Evolutionary conservation across 768 basidiomycete species (phyloP).

Genomic region (Pulveroboletus sp.): DNA sequence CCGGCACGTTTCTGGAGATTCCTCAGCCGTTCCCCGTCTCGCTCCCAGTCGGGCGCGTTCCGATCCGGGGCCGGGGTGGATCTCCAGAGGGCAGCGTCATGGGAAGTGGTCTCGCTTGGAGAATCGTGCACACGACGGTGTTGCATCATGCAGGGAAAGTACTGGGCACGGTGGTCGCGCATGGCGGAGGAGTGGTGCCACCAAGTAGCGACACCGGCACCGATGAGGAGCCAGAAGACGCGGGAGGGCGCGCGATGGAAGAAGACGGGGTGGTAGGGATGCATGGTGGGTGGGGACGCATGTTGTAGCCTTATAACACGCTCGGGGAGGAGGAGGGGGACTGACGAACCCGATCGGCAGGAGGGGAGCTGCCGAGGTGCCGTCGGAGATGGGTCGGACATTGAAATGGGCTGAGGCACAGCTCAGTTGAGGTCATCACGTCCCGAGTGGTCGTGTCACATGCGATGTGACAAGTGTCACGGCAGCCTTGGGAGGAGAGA

Average conservation of each 20-base stretch:
- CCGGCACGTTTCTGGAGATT: conserved; percentile 46
- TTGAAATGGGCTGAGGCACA: neutral
- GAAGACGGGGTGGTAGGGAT: conserved; percentile 15
- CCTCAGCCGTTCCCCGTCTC: conserved; percentile 43
- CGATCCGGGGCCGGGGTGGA: conserved; percentile 3
- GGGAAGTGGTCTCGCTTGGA: conserved; percentile 2
- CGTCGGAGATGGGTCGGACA: conserved; percentile 12
- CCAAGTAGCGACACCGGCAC: conserved; percentile 40
- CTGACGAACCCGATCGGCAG: conserved; percentile 26
- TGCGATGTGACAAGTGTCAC: conserved; percentile 24
- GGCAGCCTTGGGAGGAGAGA: neutral
- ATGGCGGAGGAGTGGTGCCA: conserved; percentile 40
- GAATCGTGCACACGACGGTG: conserved; percentile 14
- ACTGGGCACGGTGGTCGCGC: conserved; percentile 37
- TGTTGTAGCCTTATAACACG: conserved; percentile 15
- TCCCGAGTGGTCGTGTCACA: conserved; percentile 4
- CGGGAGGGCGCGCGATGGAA: conserved; percentile 47
- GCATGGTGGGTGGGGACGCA: conserved; percentile 17
- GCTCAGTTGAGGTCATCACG: neutral
- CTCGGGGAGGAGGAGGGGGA: neutral
- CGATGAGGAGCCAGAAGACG: conserved; percentile 64
- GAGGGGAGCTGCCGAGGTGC: conserved; percentile 7
- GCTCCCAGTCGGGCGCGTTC: conserved; percentile 36
- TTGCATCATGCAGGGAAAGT: conserved; percentile 28
- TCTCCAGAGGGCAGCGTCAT: conserved; percentile 3